A percentile compares a stretch with the other conserved stretches of the same genome.
Conservation (phyloP, 768 basidiomycete species). For the Russula ochroleuca region DNA sequence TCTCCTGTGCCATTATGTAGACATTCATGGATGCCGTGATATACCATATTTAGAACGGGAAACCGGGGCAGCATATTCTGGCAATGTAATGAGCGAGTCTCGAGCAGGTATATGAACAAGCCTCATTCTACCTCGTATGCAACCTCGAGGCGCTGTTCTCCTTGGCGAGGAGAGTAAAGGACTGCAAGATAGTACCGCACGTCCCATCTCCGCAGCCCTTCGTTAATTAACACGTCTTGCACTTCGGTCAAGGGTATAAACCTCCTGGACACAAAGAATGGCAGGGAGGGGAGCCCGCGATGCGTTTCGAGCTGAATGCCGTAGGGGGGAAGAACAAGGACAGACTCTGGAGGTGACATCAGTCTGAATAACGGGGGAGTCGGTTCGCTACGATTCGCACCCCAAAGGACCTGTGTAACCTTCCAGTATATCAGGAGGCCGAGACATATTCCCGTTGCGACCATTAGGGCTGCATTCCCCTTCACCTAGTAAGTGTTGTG, state of each 20-base stretch:
- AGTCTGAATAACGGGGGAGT: neutral
- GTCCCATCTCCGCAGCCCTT: slow-evolving; percentile 68
- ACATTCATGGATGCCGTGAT: slow-evolving; percentile 54
- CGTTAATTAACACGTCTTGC: slow-evolving; percentile 66
- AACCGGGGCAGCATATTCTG: slow-evolving; percentile 66
- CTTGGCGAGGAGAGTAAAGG: slow-evolving; percentile 36
- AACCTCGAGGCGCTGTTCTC: slow-evolving; percentile 43
- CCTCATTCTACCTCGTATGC: slow-evolving; percentile 53
- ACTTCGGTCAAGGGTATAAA: slow-evolving; percentile 58
- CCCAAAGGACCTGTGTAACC: slow-evolving; percentile 46
- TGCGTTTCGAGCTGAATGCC: slow-evolving; percentile 75
- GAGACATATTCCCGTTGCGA: slow-evolving; percentile 23
- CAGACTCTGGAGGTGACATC: slow-evolving; percentile 50
- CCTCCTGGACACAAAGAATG: slow-evolving; percentile 38
- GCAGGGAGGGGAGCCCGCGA: slow-evolving; percentile 46
- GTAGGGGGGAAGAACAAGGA: slow-evolving; percentile 59
- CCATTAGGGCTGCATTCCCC: slow-evolving; percentile 6
- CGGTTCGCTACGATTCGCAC: slow-evolving; percentile 32
- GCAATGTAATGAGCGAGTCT: neutral
- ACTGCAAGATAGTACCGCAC: slow-evolving; percentile 63
- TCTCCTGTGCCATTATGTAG: slow-evolving; percentile 13
- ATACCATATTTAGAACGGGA: slow-evolving; percentile 54
- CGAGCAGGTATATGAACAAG: slow-evolving; percentile 4
- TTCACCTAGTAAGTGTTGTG: neutral
- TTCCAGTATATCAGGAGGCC: slow-evolving; percentile 36